Conservation (phyloP, 768 basidiomycete genomes). For the Trametopsis cervina region DNA sequence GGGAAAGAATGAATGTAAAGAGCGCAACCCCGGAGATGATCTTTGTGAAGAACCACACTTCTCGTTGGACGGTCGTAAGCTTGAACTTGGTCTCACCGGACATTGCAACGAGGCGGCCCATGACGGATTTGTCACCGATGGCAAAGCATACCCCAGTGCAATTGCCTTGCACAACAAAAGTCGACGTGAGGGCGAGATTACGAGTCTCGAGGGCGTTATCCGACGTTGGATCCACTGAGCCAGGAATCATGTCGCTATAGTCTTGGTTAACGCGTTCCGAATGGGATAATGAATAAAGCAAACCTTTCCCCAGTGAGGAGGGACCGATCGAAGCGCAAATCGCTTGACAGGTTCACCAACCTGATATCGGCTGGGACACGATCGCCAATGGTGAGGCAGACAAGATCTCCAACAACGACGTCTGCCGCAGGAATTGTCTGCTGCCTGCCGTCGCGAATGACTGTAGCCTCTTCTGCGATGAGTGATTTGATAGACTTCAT, state of each 20-base stretch:
- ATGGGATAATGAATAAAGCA: conserved; percentile 25
- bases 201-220: conserved; percentile 34
- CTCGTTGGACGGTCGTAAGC: conserved; percentile 39
- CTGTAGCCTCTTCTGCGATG: conserved; percentile 56
- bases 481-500: conserved; percentile 63
- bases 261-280: conserved; percentile 20
- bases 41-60: conserved; percentile 47
- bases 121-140: conserved; percentile 43
- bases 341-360: conserved; percentile 52
- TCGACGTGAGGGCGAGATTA: conserved; percentile 55
- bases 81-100: conserved; percentile 40
- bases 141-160: conserved; percentile 41
- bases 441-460: conserved; percentile 45
- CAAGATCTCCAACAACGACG: conserved; percentile 62
- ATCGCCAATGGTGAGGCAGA: conserved; percentile 55
- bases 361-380: conserved; percentile 67
- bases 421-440: conserved; percentile 44
- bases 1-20: conserved; percentile 33
- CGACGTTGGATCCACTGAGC: conserved; percentile 32
- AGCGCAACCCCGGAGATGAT: conserved; percentile 37
- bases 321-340: conserved; percentile 55
- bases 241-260: conserved; percentile 36
- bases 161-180: conserved; percentile 44
- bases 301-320: conserved; percentile 59
- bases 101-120: conserved; percentile 43